Evolutionary conservation across 768 basidiomycete species (phyloP).

Genomic region (Dioszegia crocea): DNA sequence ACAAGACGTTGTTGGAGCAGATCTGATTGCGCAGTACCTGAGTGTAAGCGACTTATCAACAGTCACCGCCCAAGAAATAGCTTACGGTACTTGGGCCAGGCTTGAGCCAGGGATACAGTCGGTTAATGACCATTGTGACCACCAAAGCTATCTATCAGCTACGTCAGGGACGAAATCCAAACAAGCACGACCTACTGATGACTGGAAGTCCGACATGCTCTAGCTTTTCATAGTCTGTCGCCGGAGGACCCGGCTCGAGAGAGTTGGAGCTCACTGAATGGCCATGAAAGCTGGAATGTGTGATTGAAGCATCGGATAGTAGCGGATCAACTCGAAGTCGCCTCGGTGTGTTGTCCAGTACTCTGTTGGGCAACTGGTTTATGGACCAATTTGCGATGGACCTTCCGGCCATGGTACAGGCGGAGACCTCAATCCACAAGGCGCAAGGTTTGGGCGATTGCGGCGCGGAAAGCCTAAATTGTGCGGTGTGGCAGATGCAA

Average conservation of each 20-base stretch:
- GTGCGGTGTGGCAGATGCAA: too few species aligned
- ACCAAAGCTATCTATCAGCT: background rate
- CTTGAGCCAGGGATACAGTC: slow-evolving; percentile 1
- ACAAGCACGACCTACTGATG: background rate
- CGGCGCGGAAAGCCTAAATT: too few species aligned
- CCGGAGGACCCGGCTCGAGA: background rate
- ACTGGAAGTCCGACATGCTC: background rate
- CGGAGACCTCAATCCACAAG: too few species aligned
- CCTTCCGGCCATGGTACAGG: background rate
- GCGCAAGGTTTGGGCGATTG: too few species aligned
- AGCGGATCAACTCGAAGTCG: background rate
- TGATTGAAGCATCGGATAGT: background rate
- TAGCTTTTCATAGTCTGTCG: slow-evolving; percentile 1
- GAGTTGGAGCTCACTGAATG: background rate
- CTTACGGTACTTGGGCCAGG: slow-evolving; percentile 1
- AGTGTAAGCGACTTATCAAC: background rate
- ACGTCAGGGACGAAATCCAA: too few species aligned
- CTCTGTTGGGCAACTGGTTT: background rate
- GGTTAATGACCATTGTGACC: background rate
- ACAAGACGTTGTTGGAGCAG: slow-evolving; percentile 1
- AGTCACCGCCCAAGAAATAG: too few species aligned
- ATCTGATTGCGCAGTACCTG: background rate
- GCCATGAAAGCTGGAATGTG: background rate
- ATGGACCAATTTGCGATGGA: background rate
- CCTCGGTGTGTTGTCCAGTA: background rate